phyloP scores from a whole-genome alignment of 73 alveolate genomes.

The Symbiodinium pilosum region DNA sequence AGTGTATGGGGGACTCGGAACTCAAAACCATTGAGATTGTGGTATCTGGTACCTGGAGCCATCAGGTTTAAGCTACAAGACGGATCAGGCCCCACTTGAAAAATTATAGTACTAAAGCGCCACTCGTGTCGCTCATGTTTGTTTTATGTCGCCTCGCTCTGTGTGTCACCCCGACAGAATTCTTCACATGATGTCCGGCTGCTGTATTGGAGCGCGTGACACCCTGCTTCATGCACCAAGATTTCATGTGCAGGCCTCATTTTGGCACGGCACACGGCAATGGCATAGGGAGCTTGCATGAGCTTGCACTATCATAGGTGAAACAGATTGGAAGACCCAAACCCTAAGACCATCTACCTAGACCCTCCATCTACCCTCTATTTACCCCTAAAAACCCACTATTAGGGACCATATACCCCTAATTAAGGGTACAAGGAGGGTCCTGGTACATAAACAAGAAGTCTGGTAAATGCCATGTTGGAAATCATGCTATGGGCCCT shows the following conservation, averaged over 20 bases:
- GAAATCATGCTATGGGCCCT: too few species aligned
- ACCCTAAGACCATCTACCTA: neutral
- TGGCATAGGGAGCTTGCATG: neutral
- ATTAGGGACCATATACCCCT: neutral
- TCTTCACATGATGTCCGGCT: neutral
- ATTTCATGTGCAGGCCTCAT: neutral
- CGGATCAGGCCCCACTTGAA: too few species aligned
- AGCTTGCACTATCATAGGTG: neutral
- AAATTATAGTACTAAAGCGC: too few species aligned
- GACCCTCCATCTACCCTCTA: neutral
- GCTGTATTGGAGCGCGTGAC: neutral
- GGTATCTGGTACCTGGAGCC: too few species aligned
- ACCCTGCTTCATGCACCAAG: neutral
- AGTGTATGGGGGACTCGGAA: neutral
- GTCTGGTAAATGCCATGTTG: too few species aligned
- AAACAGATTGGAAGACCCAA: neutral
- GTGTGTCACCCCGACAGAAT: slow-evolving; percentile 18
- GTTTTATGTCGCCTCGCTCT: too few species aligned
- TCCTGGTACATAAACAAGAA: neutral
- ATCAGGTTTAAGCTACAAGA: too few species aligned
- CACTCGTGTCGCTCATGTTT: neutral
- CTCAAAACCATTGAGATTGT: neutral
- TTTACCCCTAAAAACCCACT: neutral
- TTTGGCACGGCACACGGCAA: slow-evolving; percentile 4
- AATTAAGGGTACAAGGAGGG: neutral